phyloP scores from a whole-genome alignment of 257 asterid species.

The Scutellaria minor region DNA sequence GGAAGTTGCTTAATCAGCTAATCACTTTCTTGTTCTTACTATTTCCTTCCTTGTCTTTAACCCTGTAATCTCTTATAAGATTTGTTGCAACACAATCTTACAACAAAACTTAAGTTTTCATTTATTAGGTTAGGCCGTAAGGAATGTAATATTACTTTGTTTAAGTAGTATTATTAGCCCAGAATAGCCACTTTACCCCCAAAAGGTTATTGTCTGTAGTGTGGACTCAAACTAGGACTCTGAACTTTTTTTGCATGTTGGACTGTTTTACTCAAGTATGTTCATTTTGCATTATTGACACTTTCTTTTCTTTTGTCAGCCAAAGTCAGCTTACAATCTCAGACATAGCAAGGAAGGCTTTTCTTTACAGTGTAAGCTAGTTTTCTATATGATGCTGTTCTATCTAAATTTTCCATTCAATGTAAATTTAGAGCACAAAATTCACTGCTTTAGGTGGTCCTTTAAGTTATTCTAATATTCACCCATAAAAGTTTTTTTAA shows the following conservation, averaged over 20 bases:
- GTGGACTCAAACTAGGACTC: constrained; percentile 11
- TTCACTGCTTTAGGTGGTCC: constrained; percentile 19
- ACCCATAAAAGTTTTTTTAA: constrained; percentile 21
- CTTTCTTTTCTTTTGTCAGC: constrained; percentile 53
- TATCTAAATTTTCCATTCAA: constrained; percentile 3
- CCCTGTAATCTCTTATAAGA: background rate
- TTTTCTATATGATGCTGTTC: constrained; percentile 31
- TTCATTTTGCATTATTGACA: constrained; percentile 30
- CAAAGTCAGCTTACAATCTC: constrained; percentile 94
- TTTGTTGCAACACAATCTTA: constrained; percentile 21
- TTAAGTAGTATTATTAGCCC: constrained; percentile 12
- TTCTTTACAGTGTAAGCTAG: constrained; percentile 89
- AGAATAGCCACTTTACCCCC: constrained; percentile 15
- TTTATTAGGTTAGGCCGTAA: background rate
- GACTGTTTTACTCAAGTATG: background rate
- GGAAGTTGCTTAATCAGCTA: constrained; percentile 12
- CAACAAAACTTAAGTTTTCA: background rate
- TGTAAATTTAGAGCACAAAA: constrained; percentile 9
- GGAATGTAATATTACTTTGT: background rate
- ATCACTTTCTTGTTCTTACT: background rate
- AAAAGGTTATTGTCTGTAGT: constrained; percentile 8
- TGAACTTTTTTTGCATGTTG: background rate
- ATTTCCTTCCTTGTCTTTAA: background rate
- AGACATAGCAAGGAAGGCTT: constrained; percentile 97
- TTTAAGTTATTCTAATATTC: constrained; percentile 13